Conservation (phyloP, 371 early-diverging fungal genomes). For the Mucor lusitanicus region DNA sequence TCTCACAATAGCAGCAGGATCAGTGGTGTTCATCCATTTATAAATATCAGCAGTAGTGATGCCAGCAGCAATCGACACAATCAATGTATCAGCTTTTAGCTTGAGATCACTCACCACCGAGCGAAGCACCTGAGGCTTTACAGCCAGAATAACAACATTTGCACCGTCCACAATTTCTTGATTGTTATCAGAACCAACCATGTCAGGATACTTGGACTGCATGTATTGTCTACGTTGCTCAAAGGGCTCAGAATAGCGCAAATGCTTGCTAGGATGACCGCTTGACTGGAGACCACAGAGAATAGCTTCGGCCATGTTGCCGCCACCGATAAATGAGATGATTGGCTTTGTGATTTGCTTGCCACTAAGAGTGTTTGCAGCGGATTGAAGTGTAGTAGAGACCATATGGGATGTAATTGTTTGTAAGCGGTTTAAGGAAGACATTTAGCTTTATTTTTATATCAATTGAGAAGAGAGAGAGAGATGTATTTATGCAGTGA, state of each 20-base stretch:
- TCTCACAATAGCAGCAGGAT: slow-evolving; percentile 68
- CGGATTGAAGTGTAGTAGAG: slow-evolving; percentile 11
- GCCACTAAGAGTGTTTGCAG: background rate
- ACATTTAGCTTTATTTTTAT: slow-evolving; percentile 2
- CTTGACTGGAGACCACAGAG: slow-evolving; percentile 79
- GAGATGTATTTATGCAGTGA: background rate
- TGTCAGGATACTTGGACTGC: slow-evolving; percentile 58
- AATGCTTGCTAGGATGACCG: slow-evolving; percentile 67
- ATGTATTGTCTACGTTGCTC: slow-evolving; percentile 68
- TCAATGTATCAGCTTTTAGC: slow-evolving; percentile 39
- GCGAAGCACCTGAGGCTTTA: slow-evolving; percentile 88
- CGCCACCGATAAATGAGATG: slow-evolving; percentile 86
- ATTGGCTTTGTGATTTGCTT: slow-evolving; percentile 24
- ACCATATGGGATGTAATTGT: slow-evolving; percentile 25
- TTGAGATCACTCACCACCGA: slow-evolving; percentile 60
- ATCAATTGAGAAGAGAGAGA: background rate
- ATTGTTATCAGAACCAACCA: slow-evolving; percentile 47
- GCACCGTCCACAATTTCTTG: slow-evolving; percentile 50
- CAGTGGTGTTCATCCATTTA: slow-evolving; percentile 63
- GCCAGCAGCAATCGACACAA: slow-evolving; percentile 92
- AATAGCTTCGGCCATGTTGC: slow-evolving; percentile 95
- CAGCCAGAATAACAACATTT: slow-evolving; percentile 84
- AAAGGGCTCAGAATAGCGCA: slow-evolving; percentile 85
- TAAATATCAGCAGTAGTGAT: slow-evolving; percentile 74
- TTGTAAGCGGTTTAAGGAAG: slow-evolving; percentile 13